Evolutionary conservation across 1,139 yeast genomes (phyloP), one percentile per base, ranked within the genome.

Genomic region (Geotrichum restrictum): DNA sequence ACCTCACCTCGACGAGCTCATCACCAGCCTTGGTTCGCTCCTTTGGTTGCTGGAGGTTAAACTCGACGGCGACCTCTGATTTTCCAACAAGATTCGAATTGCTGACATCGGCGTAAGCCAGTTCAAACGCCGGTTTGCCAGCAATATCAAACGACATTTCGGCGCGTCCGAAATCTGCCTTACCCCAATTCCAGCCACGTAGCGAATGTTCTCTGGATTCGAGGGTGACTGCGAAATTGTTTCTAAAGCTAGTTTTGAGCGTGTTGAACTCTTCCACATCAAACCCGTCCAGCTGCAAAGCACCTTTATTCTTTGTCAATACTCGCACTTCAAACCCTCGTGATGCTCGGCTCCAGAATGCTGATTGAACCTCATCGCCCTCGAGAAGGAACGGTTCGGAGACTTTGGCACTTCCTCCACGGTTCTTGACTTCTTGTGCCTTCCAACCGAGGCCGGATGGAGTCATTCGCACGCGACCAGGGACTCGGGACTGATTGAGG

Each of bases 101-200:
- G 59, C 83, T 79, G 56, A 93, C 86, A 45, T 80, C 82, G 14
- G 77, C 66, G 68, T 91, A 93, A 3, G 98, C 97, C 45, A 94
- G 71, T 70, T 93, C 98, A 69, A 93, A 93, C 18, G 85, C 81
- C 1, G 98, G 98, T 64, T 86, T 85, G 62, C 89, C 89, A 64
- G 87, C 88, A 34, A 91, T 83, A 54, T 83, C 83, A 71, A 94
- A 91, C 32, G 88, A 80, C 70, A 93, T 75, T 68, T 93, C 98
- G 62, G 89, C 88, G 66, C 96, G 81, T 13, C 95, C 96, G 68
- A 94, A 80, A 67, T 91, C 96, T 10, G 93, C 78, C 59, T 84
- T 83, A 53, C 99, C 99, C 98, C 98, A 93, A 69, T 93, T 93
- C 98, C 98, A 93, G 40, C 99, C 99, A 71, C 97, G 81, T 61